Conservation (phyloP, 257 asterid genomes). For the Fraxinus americana region DNA sequence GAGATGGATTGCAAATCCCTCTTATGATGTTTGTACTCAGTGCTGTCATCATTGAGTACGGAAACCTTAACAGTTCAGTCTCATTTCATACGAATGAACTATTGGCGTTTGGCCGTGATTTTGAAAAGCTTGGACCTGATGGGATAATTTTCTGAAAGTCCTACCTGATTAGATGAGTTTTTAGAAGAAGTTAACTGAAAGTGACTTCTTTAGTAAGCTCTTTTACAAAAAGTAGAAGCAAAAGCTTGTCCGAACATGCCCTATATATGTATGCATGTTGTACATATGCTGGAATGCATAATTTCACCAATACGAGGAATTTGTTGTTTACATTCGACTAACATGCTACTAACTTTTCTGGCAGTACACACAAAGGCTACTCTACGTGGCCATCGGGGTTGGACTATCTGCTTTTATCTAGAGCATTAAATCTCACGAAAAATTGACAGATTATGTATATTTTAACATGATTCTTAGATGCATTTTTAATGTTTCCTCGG, state of each 20-base stretch:
- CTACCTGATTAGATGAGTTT: no score
- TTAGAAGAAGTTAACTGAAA: no score
- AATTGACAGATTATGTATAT: not conserved
- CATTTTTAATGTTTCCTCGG: not conserved
- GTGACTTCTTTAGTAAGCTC: no score
- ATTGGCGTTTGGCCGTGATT: no score
- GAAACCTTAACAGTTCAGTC: slow-evolving; percentile 35
- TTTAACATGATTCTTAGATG: slow-evolving; percentile 9
- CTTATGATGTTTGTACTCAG: slow-evolving; percentile 79
- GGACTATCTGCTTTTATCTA: slow-evolving; percentile 70
- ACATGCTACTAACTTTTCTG: not conserved
- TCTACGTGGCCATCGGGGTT: slow-evolving; percentile 73
- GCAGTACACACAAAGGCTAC: slow-evolving; percentile 55
- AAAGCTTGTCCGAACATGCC: no score
- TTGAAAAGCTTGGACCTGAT: no score
- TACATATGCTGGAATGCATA: not conserved
- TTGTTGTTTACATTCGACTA: not conserved
- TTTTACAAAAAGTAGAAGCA: no score
- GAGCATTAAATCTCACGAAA: not conserved
- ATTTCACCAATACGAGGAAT: not conserved
- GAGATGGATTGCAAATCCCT: slow-evolving; percentile 90
- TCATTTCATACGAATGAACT: slow-evolving; percentile 23
- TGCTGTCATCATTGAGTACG: slow-evolving; percentile 65
- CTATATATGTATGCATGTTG: no score
- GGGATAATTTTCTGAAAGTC: no score